Base-by-base conservation (phyloP, 1,284 basidiomycete species). In the Caloboletus inedulis region DNA sequence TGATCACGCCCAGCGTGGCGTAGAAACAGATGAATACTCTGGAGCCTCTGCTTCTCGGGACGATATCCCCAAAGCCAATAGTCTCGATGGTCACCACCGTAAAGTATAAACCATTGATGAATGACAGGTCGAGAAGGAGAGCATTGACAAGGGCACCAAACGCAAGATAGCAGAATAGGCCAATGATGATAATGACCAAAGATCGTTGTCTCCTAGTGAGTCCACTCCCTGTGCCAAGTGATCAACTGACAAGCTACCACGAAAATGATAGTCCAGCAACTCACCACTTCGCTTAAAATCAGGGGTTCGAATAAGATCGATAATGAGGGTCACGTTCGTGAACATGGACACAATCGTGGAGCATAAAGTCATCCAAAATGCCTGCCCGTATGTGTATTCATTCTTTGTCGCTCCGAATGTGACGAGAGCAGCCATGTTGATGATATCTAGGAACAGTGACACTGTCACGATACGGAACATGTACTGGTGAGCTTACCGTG, bases 341-440 rank as follows among this genome's bases (percentile, higher is more conserved):
- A 84, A 68, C 1, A 80, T 70, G 0, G 87, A 88, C 0, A 80
- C 80, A 13, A 82, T 74, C 0, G 90, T 93, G 0, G 87, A 87
- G 59, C 87, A 90, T 8, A 91, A 72, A 0, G 85, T 89, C 71
- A 89, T 80, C 90, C 89, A 94, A 64, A 85, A 94, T 0, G 89
- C 77, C 61, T 87, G 79, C 1, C 83, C 79, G 53, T 83, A 87
- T 1, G 85, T 84, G 67, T 86, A 89, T 0, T 82, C 87, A 49
- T 87, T 85, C 59, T 85, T 76, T 41, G 79, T 71, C 0, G 85
- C 74, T 25, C 84, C 89, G 57, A 93, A 93, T 2, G 76, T 64
- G 2, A 74, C 79, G 4, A 94, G 75, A 7, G 77, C 75, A 18
- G 76, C 64, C 27, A 88, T 77, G 58, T 89, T 91, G 67, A 93